Percentiles rank a stretch among this genome's conserved stretches.
phyloP scores from a whole-genome alignment of 768 basidiomycete genomes.

The Porpolomopsis calyptriformis region DNA sequence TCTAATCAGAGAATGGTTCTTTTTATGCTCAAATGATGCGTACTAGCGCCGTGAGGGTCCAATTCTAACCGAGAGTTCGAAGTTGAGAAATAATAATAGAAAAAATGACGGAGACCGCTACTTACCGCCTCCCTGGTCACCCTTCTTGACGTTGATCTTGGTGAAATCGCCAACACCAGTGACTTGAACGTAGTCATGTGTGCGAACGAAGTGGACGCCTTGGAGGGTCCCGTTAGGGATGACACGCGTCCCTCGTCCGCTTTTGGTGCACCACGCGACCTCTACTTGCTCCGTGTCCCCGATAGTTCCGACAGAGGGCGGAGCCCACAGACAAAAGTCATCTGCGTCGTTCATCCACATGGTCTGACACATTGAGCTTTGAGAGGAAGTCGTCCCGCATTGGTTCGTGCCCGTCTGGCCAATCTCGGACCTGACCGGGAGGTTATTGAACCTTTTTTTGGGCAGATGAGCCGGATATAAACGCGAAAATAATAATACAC shows the following conservation, averaged over 20 bases:
- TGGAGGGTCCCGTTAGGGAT: constrained; percentile 58
- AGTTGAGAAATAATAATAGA: not conserved
- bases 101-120: constrained; percentile 32
- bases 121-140: constrained; percentile 62
- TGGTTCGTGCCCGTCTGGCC: constrained; percentile 9
- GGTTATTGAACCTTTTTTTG: constrained; percentile 7
- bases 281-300: constrained; percentile 9
- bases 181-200: constrained; percentile 52
- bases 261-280: constrained; percentile 45
- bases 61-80: constrained; percentile 49
- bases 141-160: constrained; percentile 20
- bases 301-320: constrained; percentile 7
- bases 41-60: constrained; percentile 57
- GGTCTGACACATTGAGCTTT: constrained; percentile 9
- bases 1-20: constrained; percentile 4
- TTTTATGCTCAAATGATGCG: constrained; percentile 18
- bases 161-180: constrained; percentile 26
- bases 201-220: constrained; percentile 61
- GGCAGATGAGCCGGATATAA: not conserved
- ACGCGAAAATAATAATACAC: too few species aligned
- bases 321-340: constrained; percentile 11
- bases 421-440: constrained; percentile 8
- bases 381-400: constrained; percentile 7
- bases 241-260: constrained; percentile 59
- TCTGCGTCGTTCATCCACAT: constrained; percentile 10